Conservation (phyloP, 2,329 filamentous ascomycete genomes). For the Cytospora piceae region DNA sequence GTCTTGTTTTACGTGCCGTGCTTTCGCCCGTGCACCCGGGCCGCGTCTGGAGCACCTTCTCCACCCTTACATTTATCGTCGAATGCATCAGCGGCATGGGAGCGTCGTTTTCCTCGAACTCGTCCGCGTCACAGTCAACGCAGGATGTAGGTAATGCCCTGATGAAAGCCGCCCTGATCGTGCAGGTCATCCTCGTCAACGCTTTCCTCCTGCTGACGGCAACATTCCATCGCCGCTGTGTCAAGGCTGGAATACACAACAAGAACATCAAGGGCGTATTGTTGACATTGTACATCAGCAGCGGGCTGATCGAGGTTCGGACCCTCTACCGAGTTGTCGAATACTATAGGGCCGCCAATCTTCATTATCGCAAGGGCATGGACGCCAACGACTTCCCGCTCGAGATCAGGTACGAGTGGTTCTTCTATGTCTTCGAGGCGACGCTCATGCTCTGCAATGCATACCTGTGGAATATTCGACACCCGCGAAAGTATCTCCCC, state of each 20-base stretch:
- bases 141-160: slow-evolving; percentile 44
- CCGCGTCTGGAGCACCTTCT: slow-evolving; percentile 51
- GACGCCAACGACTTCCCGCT: slow-evolving; percentile 39
- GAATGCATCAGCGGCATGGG: slow-evolving; percentile 53
- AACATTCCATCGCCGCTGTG: slow-evolving; percentile 49
- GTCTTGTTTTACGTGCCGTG: slow-evolving; percentile 65
- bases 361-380: slow-evolving; percentile 38
- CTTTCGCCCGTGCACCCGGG: slow-evolving; percentile 56
- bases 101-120: slow-evolving; percentile 46
- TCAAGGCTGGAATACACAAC: slow-evolving; percentile 28
- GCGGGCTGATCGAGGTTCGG: slow-evolving; percentile 50
- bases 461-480: slow-evolving; percentile 43
- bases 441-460: slow-evolving; percentile 46
- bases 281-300: slow-evolving; percentile 47
- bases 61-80: slow-evolving; percentile 48
- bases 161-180: slow-evolving; percentile 45
- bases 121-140: slow-evolving; percentile 34
- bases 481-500: slow-evolving; percentile 46
- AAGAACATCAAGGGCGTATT: slow-evolving; percentile 37
- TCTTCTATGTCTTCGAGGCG: slow-evolving; percentile 51
- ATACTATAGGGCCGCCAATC: slow-evolving; percentile 45
- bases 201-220: slow-evolving; percentile 49
- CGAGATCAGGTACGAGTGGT: slow-evolving; percentile 48
- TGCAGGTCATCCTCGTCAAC: slow-evolving; percentile 53
- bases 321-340: slow-evolving; percentile 55